Base-by-base conservation (phyloP, 192 early-diverging fungal genomes). In the Obelidium mucronatum region DNA sequence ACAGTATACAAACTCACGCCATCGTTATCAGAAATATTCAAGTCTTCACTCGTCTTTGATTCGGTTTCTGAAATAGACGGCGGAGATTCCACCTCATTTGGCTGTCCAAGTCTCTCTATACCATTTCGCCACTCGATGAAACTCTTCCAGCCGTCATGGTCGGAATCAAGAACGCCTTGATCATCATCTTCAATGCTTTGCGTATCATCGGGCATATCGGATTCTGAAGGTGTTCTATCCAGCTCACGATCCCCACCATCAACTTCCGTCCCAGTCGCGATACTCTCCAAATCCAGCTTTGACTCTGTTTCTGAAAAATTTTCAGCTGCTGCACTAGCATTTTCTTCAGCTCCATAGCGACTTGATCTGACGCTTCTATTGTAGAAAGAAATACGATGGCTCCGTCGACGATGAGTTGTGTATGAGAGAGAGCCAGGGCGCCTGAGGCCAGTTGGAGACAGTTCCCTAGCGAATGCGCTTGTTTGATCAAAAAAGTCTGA, bases 81-180 rank as follows among this genome's bases (percentile, higher is more conserved):
- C 24, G 52, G 19, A 17, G 52, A n/a, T 24, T n/a, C 1, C 19
- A 17, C 59, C 30, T 28, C n/a, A n/a, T n/a, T n/a, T n/a, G n/a
- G n/a, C n/a, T n/a, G n/a, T n/a, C n/a, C n/a, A n/a, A n/a, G n/a
- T n/a, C n/a, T 42, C 55, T 72, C 69, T 3, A 72, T 72, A 13
- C 54, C 54, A 28, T 72, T 36, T 36, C 69, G 54, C 69, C 69
- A 72, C 36, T 72, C 69, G 19, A 72, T 42, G 24, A 72, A 72
- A 56, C 69, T 72, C 39, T 72, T 72, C 69, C 69, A 72, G n/a
- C 54, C 69, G 24, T 68, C 67, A 52, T 52, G 19, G 2, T 26
- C 17, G 8, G 2, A 30, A 17, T 64, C 62, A 2, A 30, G 8
- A 22, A 13, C 31, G 11, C 36, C 19, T 24, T 13, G 1, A 39